A percentile compares a stretch with the other conserved stretches of the same genome.
phyloP scores from a whole-genome alignment of 2,329 filamentous ascomycete genomes.

The Claviceps fusiformis region DNA sequence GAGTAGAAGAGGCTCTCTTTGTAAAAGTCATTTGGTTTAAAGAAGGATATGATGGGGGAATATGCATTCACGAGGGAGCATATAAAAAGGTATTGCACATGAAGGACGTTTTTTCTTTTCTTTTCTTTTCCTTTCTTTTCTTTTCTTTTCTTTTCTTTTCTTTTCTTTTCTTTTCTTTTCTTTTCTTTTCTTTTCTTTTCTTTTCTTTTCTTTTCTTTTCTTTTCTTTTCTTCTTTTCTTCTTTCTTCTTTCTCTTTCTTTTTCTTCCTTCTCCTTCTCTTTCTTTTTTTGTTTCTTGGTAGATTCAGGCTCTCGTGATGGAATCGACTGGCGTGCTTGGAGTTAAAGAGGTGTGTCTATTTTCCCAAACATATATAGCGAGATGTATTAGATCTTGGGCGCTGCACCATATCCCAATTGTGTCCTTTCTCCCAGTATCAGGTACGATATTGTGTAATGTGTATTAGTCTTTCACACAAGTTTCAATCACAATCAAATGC shows the following conservation, averaged over 20 bases:
- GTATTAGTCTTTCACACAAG: too few species aligned
- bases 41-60: background rate
- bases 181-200: too few species aligned
- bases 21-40: constrained; percentile 44
- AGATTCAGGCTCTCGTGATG: background rate
- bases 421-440: background rate
- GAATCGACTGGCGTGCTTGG: constrained; percentile 1
- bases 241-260: background rate
- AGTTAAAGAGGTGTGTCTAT: background rate
- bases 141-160: background rate
- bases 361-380: background rate
- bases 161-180: too few species aligned
- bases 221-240: background rate
- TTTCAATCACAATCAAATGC: background rate
- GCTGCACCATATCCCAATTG: background rate
- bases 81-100: background rate
- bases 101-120: background rate
- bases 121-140: too few species aligned
- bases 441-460: background rate
- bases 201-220: too few species aligned
- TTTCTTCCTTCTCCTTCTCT: background rate
- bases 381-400: background rate
- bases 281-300: too few species aligned
- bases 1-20: too few species aligned
- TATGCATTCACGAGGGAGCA: background rate